These are phyloP conservation scores for Cladobotryum mycophilum DNA, from an alignment of 2,329 filamentous ascomycete species.

Conservation along the genomic window DNA sequence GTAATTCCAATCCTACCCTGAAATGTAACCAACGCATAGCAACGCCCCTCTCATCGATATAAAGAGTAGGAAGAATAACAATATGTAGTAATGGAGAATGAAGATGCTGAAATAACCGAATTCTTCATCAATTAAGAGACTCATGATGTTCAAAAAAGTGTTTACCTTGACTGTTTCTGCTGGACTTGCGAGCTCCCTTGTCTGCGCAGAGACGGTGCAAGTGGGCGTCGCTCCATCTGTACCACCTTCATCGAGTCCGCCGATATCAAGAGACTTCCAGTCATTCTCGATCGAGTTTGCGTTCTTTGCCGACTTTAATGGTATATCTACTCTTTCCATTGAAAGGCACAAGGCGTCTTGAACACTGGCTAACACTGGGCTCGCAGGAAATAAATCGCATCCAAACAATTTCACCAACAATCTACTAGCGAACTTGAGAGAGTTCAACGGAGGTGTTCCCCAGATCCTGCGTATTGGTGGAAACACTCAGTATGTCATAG, in stretches of 20 bases:
- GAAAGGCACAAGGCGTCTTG: background rate
- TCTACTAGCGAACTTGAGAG: conserved; percentile 4
- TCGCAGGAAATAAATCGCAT: conserved; percentile 5
- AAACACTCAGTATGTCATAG: background rate
- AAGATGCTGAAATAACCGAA: too few relatives aligned
- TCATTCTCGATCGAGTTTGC: conserved; percentile 9
- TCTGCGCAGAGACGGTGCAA: too few relatives aligned
- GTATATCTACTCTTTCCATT: background rate
- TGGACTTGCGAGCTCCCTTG: too few relatives aligned
- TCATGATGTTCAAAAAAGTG: too few relatives aligned
- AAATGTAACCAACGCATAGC: too few relatives aligned
- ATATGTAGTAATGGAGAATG: too few relatives aligned
- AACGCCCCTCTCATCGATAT: too few relatives aligned
- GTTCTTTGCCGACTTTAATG: conserved; percentile 6
- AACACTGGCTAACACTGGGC: background rate
- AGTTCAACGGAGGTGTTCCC: conserved; percentile 7
- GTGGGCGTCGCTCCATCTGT: too few relatives aligned
- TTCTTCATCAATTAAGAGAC: too few relatives aligned
- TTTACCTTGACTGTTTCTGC: too few relatives aligned
- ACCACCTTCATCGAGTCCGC: conserved; percentile 2
- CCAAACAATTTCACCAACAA: conserved; percentile 8
- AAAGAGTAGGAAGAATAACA: too few relatives aligned
- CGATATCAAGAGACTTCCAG: conserved; percentile 7
- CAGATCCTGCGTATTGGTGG: conserved; percentile 7
- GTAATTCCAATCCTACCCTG: too few relatives aligned